Evolutionary conservation across 768 basidiomycete genomes (phyloP), one percentile per base, ranked within the genome.

Genomic region (Tremella mesenterica): DNA sequence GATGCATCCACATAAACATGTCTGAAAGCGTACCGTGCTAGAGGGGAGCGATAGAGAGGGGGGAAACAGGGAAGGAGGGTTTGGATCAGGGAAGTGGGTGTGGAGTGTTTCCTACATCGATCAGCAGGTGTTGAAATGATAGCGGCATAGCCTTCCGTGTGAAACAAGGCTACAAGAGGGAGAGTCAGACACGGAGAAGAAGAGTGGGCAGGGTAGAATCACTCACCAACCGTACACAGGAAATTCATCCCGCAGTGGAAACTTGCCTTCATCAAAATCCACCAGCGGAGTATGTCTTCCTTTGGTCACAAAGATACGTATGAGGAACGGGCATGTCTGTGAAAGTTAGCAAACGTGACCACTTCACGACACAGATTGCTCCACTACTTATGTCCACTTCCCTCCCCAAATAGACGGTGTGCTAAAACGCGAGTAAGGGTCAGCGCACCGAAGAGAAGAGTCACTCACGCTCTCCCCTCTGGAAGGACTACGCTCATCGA

Each of bases 1-100:
- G 65, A 66, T 14, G 64, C 64, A 29, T 69, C 67, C 47, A 66
- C 67, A 50, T 66, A 69, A 23, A 69, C 59, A 48, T 66, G 67
- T 59, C 63, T 51, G 54, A 69, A 66, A 6, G 64, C 58, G 47
- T 56, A 66, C 21, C 67, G 46, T 2, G 67, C 67, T 2, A 63
- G 47, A 2, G 67, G 67, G 8, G 67, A 69, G 41, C 67, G 60
- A 45, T 69, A 66, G 5, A 55, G 57, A 7, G 63, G 51, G 2
- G 67, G 67, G 53, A 69, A 64, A 12, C 58, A 56, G 10, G 67
- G 61, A 10, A 58, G 47, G n/a, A 69, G 54, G 3, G 64, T 54
- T n/a, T 57, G 60, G 43, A 69, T 63, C 8, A 69, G 38, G 3
- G 64, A 62, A 6, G 62, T 51, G 2, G 64, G 67, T 1, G 67